phyloP scores from a whole-genome alignment of 306 rosid species.

The Cucurbita pepo region DNA sequence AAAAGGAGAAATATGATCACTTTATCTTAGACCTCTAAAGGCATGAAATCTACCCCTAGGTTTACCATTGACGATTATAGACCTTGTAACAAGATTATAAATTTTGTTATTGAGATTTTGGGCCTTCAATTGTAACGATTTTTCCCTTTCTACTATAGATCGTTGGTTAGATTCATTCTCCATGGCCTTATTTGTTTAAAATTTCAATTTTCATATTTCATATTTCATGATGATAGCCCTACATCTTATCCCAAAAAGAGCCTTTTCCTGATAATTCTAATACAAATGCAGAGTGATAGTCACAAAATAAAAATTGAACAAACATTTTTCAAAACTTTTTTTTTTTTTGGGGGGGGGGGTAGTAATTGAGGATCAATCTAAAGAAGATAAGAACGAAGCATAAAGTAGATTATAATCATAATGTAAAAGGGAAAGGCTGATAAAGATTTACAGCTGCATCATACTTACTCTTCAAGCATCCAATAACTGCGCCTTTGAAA shows the following conservation, averaged over 20 bases:
- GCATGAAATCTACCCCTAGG: not conserved
- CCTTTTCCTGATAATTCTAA: not conserved
- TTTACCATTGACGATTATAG: not conserved
- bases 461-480: slow-evolving; percentile 86
- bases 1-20: not conserved
- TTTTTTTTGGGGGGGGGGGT: not conserved
- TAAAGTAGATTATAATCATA: not conserved
- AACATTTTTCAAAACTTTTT: not conserved
- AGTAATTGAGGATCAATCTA: not conserved
- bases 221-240: not conserved
- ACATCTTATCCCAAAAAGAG: not conserved
- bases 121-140: not conserved
- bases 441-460: slow-evolving; percentile 3
- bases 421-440: not conserved
- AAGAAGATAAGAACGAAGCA: not conserved
- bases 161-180: not conserved
- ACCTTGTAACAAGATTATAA: not conserved
- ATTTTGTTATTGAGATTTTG: not conserved
- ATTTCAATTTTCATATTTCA: not conserved
- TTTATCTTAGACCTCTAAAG: not conserved
- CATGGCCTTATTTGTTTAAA: not conserved
- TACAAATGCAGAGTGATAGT: not conserved
- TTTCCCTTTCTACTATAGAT: not conserved
- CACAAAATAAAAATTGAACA: not conserved
- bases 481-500: slow-evolving; percentile 95